These are phyloP conservation scores for Solanum stenotomum DNA, from an alignment of 257 asterid species.

Conservation along the genomic window DNA sequence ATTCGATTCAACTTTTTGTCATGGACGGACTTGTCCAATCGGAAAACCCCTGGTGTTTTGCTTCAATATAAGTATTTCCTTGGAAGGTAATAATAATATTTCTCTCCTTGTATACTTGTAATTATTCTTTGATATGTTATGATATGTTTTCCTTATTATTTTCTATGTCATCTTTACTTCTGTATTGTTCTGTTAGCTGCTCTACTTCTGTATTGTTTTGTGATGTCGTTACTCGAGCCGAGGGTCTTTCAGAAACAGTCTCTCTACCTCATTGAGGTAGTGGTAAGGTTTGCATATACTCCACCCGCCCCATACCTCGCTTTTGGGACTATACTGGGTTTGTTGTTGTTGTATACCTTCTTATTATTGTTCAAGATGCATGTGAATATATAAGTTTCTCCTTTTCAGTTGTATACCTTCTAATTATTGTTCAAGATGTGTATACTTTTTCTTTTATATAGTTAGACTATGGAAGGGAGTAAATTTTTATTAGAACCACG, in stretches of 20 bases:
- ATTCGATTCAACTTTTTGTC: conserved; percentile 40
- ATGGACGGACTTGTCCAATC: conserved; percentile 54
- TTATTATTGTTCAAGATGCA: neutral
- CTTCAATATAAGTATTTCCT: conserved; percentile 63
- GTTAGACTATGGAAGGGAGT: neutral
- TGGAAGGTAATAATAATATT: conserved; percentile 45
- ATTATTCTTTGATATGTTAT: neutral
- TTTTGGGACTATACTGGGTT: no score
- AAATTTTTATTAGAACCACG: neutral
- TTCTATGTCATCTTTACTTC: neutral
- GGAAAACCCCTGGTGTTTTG: conserved; percentile 43
- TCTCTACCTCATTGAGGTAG: no score
- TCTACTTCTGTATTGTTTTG: no score
- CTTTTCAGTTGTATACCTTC: neutral
- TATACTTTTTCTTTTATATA: neutral
- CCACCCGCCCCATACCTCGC: no score
- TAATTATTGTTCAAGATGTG: neutral
- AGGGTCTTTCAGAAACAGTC: no score
- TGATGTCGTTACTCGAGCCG: neutral
- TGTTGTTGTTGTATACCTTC: neutral
- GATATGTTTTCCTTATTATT: neutral
- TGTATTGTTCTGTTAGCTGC: neutral
- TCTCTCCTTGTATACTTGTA: neutral
- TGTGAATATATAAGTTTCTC: neutral
- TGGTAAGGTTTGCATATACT: no score